Base-by-base conservation (phyloP, 2,329 filamentous ascomycete species). In the Exserohilum rostratum region DNA sequence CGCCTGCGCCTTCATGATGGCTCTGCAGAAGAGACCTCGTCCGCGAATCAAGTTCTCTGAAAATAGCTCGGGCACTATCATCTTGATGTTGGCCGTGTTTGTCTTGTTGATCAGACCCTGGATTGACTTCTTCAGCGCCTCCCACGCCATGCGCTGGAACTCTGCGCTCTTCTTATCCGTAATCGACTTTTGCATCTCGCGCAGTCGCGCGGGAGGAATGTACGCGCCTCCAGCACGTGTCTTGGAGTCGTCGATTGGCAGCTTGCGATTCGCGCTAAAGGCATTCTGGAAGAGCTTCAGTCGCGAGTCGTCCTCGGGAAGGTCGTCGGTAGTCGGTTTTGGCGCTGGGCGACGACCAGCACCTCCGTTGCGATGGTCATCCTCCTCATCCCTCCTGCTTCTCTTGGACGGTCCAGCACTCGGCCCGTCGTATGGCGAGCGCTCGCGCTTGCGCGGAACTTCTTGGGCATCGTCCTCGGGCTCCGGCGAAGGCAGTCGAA, bases 41-140 rank as follows among this genome's bases (percentile, higher is more conserved):
- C 95, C 95, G 53, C 95, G 88, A 35, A 99, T 83, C 66, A 99
- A 78, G 73, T 99, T 99, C 81, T 99, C 95, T 45, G 87, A 86
- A 77, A 99, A 99, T 40, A 99, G 82, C 78, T 99, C 95, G 1
- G 93, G 93, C 20, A 98, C 92, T 59, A 99, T 97, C 71, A 90
- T 85, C 78, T 99, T 98, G 83, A 99, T 98, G 76, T 99, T 99
- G 30, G 90, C 91, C 51, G 93, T 90, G 77, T 98, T 98, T 81
- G 97, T 90, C 81, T 99, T 99, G 84, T 99, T 99, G 83, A 99
- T 96, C 62, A 99, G 80, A 67, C 95, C 95, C 73, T 99, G 98
- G 78, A 99, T 96, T 44, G 90, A 95, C 82, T 99, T 99, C 81
- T 99, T 99, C 70, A 99, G 80, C 11, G 93, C 93, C 77, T 99